A percentile compares a stretch with the other conserved stretches of the same genome.
phyloP scores from a whole-genome alignment of 2,329 filamentous ascomycete species.

The Stemphylium vesicarium region DNA sequence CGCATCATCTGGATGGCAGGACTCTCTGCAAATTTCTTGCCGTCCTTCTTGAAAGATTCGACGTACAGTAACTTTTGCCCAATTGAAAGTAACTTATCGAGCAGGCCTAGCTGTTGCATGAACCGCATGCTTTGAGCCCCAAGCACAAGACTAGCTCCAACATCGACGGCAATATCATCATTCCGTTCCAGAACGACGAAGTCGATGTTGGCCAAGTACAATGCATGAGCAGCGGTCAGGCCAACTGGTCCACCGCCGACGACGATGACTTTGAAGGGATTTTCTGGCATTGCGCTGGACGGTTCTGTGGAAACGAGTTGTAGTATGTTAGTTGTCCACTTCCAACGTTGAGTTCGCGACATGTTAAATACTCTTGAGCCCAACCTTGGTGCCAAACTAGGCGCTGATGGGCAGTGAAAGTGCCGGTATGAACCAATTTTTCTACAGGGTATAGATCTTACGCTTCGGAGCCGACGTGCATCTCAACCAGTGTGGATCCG shows the following conservation, averaged over 20 bases:
- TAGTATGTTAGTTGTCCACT: not conserved
- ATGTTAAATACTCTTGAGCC: not conserved
- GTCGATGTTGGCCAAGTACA: not conserved
- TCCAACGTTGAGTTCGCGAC: not conserved
- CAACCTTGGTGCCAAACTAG: no score
- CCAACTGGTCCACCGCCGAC: not conserved
- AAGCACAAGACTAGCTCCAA: not conserved
- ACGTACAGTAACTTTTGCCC: not conserved
- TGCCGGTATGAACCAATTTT: not conserved
- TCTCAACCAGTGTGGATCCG: not conserved
- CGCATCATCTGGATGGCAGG: not conserved
- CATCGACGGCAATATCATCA: not conserved
- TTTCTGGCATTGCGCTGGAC: not conserved
- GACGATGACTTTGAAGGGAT: not conserved
- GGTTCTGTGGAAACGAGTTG: not conserved
- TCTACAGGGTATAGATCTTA: not conserved
- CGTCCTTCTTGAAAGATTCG: not conserved
- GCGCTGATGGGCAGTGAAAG: not conserved
- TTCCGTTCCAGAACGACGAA: slow-evolving; percentile 2
- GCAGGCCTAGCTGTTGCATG: slow-evolving; percentile 1
- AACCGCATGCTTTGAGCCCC: not conserved
- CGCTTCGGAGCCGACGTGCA: not conserved
- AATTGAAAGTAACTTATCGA: not conserved
- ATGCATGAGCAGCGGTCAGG: not conserved
- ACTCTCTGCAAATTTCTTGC: not conserved